Conservation (phyloP, 306 rosid genomes). For the Cajanus cajan region DNA sequence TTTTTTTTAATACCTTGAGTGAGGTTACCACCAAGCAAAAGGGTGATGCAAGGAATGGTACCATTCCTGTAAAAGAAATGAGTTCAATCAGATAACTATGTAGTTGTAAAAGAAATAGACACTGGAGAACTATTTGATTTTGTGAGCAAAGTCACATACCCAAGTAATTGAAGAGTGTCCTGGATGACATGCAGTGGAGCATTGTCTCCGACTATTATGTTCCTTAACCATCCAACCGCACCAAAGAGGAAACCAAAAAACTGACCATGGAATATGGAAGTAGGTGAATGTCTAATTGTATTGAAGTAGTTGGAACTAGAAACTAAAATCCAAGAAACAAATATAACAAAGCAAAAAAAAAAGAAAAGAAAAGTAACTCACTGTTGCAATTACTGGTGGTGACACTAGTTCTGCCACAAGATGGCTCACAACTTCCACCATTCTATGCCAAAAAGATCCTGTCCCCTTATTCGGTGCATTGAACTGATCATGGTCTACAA, state of each 20-base stretch:
- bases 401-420: slow-evolving; percentile 59
- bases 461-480: background rate
- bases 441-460: slow-evolving; percentile 41
- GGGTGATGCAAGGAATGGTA: slow-evolving; percentile 84
- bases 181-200: slow-evolving; percentile 83
- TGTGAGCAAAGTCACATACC: slow-evolving; percentile 46
- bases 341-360: background rate
- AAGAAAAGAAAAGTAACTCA: slow-evolving; percentile 38
- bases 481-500: slow-evolving; percentile 32
- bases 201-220: slow-evolving; percentile 51
- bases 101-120: background rate
- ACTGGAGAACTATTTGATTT: background rate
- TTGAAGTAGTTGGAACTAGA: background rate
- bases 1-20: slow-evolving; percentile 47
- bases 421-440: slow-evolving; percentile 27
- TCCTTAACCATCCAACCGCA: slow-evolving; percentile 56
- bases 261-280: slow-evolving; percentile 44
- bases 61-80: slow-evolving; percentile 54
- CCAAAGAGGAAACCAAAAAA: slow-evolving; percentile 75
- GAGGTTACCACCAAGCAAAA: slow-evolving; percentile 89
- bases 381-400: slow-evolving; percentile 85
- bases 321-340: background rate
- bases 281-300: slow-evolving; percentile 12
- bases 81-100: slow-evolving; percentile 15
- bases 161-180: slow-evolving; percentile 58